phyloP scores from a whole-genome alignment of 2,329 filamentous ascomycete genomes.

The Stachybotrys elegans region DNA sequence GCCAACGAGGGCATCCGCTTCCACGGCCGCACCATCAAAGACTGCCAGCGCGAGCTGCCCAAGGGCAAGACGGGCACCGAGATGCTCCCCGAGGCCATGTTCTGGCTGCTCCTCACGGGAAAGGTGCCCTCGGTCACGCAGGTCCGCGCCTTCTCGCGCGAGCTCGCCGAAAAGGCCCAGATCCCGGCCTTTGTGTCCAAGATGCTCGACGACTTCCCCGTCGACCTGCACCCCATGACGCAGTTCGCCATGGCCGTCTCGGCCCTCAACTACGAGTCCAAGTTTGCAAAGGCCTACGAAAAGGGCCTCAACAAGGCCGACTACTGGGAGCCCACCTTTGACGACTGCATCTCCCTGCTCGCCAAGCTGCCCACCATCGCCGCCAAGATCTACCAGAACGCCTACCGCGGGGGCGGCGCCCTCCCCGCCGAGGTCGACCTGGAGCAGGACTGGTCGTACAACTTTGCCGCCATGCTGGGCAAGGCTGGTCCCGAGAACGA shows the following conservation, averaged over 20 bases:
- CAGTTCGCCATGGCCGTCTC: slow-evolving; percentile 94
- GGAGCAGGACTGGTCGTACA: slow-evolving; percentile 95
- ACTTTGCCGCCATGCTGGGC: slow-evolving; percentile 94
- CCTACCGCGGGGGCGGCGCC: slow-evolving; percentile 69
- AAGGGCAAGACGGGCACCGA: slow-evolving; percentile 90
- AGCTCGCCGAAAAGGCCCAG: slow-evolving; percentile 80
- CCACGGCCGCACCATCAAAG: slow-evolving; percentile 96
- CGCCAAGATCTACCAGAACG: slow-evolving; percentile 94
- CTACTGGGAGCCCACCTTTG: slow-evolving; percentile 98
- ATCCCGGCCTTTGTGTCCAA: slow-evolving; percentile 80
- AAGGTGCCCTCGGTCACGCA: slow-evolving; percentile 81
- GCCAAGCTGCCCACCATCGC: slow-evolving; percentile 96
- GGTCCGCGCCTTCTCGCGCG: slow-evolving; percentile 74
- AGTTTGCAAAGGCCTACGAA: slow-evolving; percentile 91
- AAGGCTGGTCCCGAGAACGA: slow-evolving; percentile 84
- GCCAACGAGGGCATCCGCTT: slow-evolving; percentile 97
- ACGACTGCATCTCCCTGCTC: slow-evolving; percentile 87
- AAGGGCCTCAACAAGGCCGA: slow-evolving; percentile 88
- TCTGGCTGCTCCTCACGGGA: slow-evolving; percentile 95
- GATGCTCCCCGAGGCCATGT: slow-evolving; percentile 99
- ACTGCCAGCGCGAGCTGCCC: slow-evolving; percentile 89
- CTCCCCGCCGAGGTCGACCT: slow-evolving; percentile 73
- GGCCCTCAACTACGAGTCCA: slow-evolving; percentile 90
- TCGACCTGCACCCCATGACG: slow-evolving; percentile 93
- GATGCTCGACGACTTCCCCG: slow-evolving; percentile 87